Percentiles rank a stretch among this genome's conserved stretches.
These are phyloP conservation scores for Cryptococcus sp. DNA, from an alignment of 1,284 basidiomycete genomes.

Conservation along the genomic window DNA sequence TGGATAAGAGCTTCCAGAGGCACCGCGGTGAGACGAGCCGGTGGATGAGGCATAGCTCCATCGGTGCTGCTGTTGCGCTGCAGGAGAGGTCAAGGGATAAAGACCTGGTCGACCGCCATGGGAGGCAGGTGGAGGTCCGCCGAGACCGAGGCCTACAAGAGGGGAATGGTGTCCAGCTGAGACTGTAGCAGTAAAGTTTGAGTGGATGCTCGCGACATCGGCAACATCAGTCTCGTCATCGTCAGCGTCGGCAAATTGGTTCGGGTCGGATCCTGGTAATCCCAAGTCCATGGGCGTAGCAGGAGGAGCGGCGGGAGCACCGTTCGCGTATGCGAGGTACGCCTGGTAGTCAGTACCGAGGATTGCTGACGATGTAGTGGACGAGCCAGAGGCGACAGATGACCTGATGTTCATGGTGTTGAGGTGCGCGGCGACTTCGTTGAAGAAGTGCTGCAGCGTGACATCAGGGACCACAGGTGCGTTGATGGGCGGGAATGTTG, in stretches of 20 bases:
- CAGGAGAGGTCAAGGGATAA: conserved; percentile 21
- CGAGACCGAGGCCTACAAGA: conserved; percentile 41
- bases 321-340: conserved; percentile 41
- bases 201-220: conserved; percentile 30
- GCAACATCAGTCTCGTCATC: conserved; percentile 55
- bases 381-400: conserved; percentile 52
- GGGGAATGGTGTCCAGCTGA: conserved; percentile 26
- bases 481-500: conserved; percentile 40
- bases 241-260: conserved; percentile 60
- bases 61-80: conserved; percentile 22
- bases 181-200: conserved; percentile 20
- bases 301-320: conserved; percentile 11
- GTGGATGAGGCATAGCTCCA: conserved; percentile 42
- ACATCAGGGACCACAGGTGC: conserved; percentile 56
- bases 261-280: conserved; percentile 33
- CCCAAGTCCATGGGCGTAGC: conserved; percentile 11
- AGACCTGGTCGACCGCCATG: conserved; percentile 33
- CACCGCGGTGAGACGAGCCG: conserved; percentile 28
- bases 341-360: conserved; percentile 42
- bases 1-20: conserved; percentile 23
- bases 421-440: conserved; percentile 61
- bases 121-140: conserved; percentile 27
- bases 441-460: conserved; percentile 60
- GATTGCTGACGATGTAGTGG: conserved; percentile 42
- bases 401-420: conserved; percentile 57